Evolutionary conservation across 805 yeast genomes (phyloP).

Genomic region (Zygotorulaspora florentina): DNA sequence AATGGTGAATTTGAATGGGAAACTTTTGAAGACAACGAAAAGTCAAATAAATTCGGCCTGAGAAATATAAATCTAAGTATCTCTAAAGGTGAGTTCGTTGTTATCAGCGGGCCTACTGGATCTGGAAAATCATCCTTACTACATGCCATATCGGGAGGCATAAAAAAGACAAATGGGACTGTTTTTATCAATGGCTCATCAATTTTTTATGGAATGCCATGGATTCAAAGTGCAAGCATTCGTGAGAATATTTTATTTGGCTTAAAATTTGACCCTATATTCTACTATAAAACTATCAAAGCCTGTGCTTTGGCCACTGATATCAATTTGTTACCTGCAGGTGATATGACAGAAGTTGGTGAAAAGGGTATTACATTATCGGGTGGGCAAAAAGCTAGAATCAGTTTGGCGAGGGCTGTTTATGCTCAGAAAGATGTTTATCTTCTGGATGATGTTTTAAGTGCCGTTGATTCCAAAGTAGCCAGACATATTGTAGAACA

Average conservation of each 20-base stretch:
- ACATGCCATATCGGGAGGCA: constrained; percentile 58
- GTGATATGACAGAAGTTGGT: constrained; percentile 68
- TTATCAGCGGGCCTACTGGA: constrained; percentile 64
- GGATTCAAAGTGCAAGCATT: constrained; percentile 73
- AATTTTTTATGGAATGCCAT: constrained; percentile 47
- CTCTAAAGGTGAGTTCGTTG: constrained; percentile 56
- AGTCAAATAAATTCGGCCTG: not conserved
- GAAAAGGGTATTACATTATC: constrained; percentile 71
- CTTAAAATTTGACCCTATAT: constrained; percentile 40
- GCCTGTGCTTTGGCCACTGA: constrained; percentile 60
- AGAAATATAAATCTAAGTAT: constrained; percentile 33
- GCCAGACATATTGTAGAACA: constrained; percentile 61
- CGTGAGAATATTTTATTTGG: constrained; percentile 66
- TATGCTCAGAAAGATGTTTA: constrained; percentile 57
- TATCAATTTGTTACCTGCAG: constrained; percentile 56
- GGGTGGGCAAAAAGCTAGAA: constrained; percentile 75
- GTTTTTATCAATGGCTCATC: constrained; percentile 47
- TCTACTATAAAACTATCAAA: constrained; percentile 49
- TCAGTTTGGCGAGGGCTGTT: constrained; percentile 64
- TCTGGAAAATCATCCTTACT: constrained; percentile 50
- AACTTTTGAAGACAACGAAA: constrained; percentile 1
- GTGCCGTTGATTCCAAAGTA: constrained; percentile 75
- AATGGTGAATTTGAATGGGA: constrained; percentile 62
- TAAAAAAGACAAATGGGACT: constrained; percentile 48
- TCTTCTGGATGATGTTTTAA: constrained; percentile 62